Percentiles rank a stretch among this genome's conserved stretches.
These are phyloP conservation scores for Flaveria linearis DNA, from an alignment of 129 eudicot species.

Conservation along the genomic window DNA sequence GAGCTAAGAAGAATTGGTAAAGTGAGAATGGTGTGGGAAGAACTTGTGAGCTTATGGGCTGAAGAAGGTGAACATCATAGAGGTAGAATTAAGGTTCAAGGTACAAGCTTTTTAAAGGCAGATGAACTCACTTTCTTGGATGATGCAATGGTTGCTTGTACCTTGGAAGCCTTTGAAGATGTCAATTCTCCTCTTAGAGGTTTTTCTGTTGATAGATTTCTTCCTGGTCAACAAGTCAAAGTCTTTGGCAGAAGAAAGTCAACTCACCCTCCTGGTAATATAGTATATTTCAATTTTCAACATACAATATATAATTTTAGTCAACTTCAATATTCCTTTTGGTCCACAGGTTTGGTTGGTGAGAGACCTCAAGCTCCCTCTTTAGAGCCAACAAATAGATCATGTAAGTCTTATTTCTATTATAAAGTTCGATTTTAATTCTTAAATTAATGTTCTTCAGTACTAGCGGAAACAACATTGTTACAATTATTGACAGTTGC, in stretches of 20 bases:
- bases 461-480: not conserved
- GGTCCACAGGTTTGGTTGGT: conserved; percentile 39
- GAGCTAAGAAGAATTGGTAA: conserved; percentile 65
- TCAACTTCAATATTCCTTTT: not conserved
- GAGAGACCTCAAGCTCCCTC: conserved; percentile 53
- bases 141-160: conserved; percentile 79
- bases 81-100: conserved; percentile 69
- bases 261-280: not conserved
- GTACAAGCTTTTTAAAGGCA: conserved; percentile 64
- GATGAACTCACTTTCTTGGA: conserved; percentile 75
- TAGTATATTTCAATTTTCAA: too few species aligned
- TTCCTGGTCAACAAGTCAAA: conserved; percentile 75
- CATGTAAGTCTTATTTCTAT: conserved; percentile 43
- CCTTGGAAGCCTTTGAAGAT: conserved; percentile 73
- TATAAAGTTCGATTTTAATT: not conserved
- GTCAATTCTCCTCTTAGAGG: conserved; percentile 57
- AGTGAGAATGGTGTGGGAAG: conserved; percentile 85
- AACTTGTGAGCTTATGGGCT: conserved; percentile 76
- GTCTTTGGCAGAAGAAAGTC: conserved; percentile 78
- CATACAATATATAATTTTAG: too few species aligned
- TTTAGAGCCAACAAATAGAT: conserved; percentile 52
- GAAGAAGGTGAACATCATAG: conserved; percentile 80
- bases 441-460: conserved; percentile 17
- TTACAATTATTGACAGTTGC: not conserved
- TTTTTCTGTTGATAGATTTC: conserved; percentile 74